Evolutionary conservation across 805 yeast species (phyloP).

Genomic region (Starmerella bombicola): DNA sequence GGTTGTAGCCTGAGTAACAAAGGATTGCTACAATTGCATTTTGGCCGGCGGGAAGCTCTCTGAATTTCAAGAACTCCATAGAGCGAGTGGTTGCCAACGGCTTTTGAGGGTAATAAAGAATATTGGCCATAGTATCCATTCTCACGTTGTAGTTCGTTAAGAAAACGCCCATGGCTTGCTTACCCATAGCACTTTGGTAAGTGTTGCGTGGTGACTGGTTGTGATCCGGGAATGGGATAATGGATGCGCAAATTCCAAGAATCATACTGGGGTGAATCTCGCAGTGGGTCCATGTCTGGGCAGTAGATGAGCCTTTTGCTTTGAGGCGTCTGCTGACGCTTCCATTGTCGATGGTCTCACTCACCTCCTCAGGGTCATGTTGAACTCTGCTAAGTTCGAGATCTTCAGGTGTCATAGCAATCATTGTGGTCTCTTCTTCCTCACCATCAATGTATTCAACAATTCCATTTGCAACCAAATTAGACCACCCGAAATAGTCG

Average conservation of each 20-base stretch:
- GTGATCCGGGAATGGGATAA: constrained; percentile 99
- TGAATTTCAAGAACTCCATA: constrained; percentile 92
- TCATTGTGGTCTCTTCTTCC: constrained; percentile 96
- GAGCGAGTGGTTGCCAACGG: constrained; percentile 96
- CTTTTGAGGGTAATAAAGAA: constrained; percentile 92
- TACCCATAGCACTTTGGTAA: constrained; percentile 99
- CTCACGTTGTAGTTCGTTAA: constrained; percentile 89
- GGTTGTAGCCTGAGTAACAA: constrained; percentile 97
- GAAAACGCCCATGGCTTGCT: constrained; percentile 99
- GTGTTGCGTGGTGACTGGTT: constrained; percentile 99
- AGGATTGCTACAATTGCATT: constrained; percentile 97
- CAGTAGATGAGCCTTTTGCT: constrained; percentile 46
- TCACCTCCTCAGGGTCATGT: constrained; percentile 20
- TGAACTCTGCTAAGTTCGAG: constrained; percentile 48
- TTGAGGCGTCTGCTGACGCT: constrained; percentile 83
- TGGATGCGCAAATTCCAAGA: constrained; percentile 95
- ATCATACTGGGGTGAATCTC: constrained; percentile 99
- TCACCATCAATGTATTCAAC: constrained; percentile 97
- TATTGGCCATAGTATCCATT: constrained; percentile 99
- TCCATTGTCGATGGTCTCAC: constrained; percentile 6
- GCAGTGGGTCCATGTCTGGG: constrained; percentile 91
- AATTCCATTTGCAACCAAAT: constrained; percentile 69
- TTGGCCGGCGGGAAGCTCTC: constrained; percentile 98
- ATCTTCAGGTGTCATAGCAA: constrained; percentile 98
- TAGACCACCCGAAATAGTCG: constrained; percentile 63